phyloP scores from a whole-genome alignment of 345 rosid genomes.

The Eucalyptus victrix region DNA sequence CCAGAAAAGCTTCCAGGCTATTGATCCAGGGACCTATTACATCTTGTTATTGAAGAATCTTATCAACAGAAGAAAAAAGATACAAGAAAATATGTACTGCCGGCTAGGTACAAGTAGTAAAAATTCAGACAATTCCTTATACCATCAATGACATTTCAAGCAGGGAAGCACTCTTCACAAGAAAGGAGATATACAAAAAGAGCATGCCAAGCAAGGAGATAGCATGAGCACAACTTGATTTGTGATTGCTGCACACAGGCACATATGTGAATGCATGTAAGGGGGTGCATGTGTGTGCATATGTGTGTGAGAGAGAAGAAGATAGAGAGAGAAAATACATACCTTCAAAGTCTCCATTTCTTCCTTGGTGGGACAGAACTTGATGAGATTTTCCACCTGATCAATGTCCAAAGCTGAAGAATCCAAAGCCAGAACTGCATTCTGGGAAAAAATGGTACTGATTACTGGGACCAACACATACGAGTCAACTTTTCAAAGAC shows the following conservation, averaged over 20 bases:
- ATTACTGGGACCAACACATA: background rate
- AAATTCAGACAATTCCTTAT: background rate
- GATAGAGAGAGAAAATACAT: background rate
- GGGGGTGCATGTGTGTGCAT: background rate
- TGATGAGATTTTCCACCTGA: constrained; percentile 98
- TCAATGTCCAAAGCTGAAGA: constrained; percentile 79
- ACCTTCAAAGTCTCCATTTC: constrained; percentile 90
- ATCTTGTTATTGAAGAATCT: background rate
- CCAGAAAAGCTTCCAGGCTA: background rate
- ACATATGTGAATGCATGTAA: background rate
- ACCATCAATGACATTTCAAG: background rate
- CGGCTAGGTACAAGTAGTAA: background rate
- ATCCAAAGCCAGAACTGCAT: constrained; percentile 87
- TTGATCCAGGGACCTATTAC: background rate
- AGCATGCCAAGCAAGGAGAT: background rate
- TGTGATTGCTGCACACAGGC: background rate
- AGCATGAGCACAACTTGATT: background rate
- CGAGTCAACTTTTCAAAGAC: background rate
- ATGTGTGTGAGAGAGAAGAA: background rate
- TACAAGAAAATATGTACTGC: background rate
- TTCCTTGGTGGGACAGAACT: constrained; percentile 95
- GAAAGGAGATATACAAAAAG: background rate
- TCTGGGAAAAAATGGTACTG: constrained; percentile 25
- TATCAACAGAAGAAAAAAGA: background rate
- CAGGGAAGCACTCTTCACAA: background rate